phyloP scores from a whole-genome alignment of 2,329 filamentous ascomycete genomes.

The Penicillium sp. region DNA sequence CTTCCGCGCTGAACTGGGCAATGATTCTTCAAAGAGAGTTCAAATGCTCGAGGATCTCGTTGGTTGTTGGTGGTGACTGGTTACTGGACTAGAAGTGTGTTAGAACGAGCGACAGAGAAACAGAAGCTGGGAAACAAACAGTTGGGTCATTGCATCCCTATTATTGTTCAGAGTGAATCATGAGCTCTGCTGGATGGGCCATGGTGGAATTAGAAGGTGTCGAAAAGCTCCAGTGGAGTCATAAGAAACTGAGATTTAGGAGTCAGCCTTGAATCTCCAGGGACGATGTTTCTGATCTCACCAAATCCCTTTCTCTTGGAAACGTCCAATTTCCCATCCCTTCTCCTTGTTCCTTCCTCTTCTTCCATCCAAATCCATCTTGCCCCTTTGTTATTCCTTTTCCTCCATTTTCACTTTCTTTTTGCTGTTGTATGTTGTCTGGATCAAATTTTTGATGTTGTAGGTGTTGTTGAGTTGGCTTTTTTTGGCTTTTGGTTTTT shows the following conservation, averaged over 20 bases:
- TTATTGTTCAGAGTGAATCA: background rate
- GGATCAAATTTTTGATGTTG: too few relatives aligned
- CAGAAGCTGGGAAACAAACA: background rate
- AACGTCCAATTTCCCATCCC: background rate
- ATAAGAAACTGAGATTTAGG: background rate
- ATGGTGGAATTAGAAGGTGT: background rate
- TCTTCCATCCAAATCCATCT: background rate
- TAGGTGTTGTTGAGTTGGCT: too few relatives aligned
- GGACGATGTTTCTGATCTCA: background rate
- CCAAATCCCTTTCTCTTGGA: background rate
- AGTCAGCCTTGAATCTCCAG: background rate
- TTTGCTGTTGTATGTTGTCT: background rate
- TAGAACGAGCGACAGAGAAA: background rate
- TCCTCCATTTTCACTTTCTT: background rate
- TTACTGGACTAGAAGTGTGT: background rate
- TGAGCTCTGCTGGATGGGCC: background rate
- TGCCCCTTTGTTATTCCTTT: background rate
- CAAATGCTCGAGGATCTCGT: background rate
- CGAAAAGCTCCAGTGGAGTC: background rate
- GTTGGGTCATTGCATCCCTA: background rate
- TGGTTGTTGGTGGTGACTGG: background rate
- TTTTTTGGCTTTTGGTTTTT: background rate
- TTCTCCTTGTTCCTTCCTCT: background rate
- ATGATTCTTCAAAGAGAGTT: background rate
- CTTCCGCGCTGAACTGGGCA: background rate